Conservation (phyloP, 192 early-diverging fungal genomes). For the Backusella morwellensis region DNA sequence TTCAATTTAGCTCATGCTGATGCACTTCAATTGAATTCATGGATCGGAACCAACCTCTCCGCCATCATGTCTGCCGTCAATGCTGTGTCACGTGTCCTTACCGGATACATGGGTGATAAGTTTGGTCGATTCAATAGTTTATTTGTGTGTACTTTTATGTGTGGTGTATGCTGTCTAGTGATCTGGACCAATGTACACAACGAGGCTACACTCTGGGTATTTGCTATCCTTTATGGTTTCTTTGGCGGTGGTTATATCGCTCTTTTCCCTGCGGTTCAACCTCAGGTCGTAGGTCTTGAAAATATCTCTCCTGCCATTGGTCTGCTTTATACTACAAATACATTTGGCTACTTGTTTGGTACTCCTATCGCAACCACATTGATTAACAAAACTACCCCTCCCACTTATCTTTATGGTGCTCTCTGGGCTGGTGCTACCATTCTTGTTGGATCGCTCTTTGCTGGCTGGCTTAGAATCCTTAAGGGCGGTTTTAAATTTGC, state of each 20-base stretch:
- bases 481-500: conserved; percentile 21
- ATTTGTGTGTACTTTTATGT: conserved; percentile 39
- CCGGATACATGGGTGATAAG: conserved; percentile 43
- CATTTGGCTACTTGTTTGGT: conserved; percentile 42
- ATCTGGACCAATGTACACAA: conserved; percentile 46
- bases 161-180: conserved; percentile 40
- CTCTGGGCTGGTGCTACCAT: conserved; percentile 24
- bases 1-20: conserved; percentile 12
- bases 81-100: conserved; percentile 41
- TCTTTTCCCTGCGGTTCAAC: conserved; percentile 38
- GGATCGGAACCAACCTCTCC: conserved; percentile 36
- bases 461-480: conserved; percentile 19
- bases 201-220: conserved; percentile 34
- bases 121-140: conserved; percentile 46
- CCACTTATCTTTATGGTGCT: conserved; percentile 17
- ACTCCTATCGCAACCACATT: conserved; percentile 38
- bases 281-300: conserved; percentile 40
- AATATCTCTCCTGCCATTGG: conserved; percentile 35
- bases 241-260: conserved; percentile 48
- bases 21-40: conserved; percentile 27
- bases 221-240: conserved; percentile 44
- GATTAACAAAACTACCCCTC: conserved; percentile 15
- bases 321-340: conserved; percentile 38
- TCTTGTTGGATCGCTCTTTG: conserved; percentile 17
- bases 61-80: conserved; percentile 46